phyloP scores from a whole-genome alignment of 2,329 filamentous ascomycete species.

The Curvularia lunata region DNA sequence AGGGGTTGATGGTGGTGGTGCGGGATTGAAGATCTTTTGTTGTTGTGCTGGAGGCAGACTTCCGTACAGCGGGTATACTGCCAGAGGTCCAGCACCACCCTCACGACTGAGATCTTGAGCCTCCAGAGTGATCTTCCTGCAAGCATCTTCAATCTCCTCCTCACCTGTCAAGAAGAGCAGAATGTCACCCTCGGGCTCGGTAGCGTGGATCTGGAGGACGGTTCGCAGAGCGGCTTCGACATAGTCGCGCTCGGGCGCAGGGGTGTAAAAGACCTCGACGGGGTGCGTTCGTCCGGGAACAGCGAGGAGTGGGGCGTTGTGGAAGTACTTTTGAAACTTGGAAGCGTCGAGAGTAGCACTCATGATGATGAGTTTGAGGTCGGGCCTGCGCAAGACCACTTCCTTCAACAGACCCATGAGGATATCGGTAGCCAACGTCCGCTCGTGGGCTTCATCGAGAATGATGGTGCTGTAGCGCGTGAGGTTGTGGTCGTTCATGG shows the following conservation, averaged over 20 bases:
- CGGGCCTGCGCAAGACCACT: slow-evolving; percentile 80
- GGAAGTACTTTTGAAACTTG: slow-evolving; percentile 98
- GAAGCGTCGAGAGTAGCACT: slow-evolving; percentile 95
- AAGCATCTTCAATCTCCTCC: slow-evolving; percentile 97
- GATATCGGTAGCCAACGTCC: slow-evolving; percentile 94
- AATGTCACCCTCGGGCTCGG: slow-evolving; percentile 90
- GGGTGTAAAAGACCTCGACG: slow-evolving; percentile 98
- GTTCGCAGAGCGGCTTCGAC: slow-evolving; percentile 94
- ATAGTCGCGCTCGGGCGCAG: slow-evolving; percentile 94
- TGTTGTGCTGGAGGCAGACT: slow-evolving; percentile 91
- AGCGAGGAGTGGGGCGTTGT: slow-evolving; percentile 87
- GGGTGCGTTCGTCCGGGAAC: slow-evolving; percentile 95
- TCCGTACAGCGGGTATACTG: slow-evolving; percentile 92
- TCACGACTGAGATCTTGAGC: slow-evolving; percentile 91
- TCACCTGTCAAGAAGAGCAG: slow-evolving; percentile 95
- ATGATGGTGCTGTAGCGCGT: slow-evolving; percentile 95
- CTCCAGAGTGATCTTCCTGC: slow-evolving; percentile 88
- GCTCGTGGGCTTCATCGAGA: slow-evolving; percentile 97
- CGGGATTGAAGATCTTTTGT: slow-evolving; percentile 91
- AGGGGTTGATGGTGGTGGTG: slow-evolving; percentile 73
- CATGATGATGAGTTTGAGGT: slow-evolving; percentile 94
- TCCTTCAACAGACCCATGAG: slow-evolving; percentile 95
- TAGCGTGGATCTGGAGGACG: slow-evolving; percentile 94
- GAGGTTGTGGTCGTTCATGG: slow-evolving; percentile 88
- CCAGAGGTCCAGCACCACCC: slow-evolving; percentile 86